These are phyloP conservation scores for Falciphora oryzae DNA, from an alignment of 2,329 filamentous ascomycete genomes.

Conservation along the genomic window DNA sequence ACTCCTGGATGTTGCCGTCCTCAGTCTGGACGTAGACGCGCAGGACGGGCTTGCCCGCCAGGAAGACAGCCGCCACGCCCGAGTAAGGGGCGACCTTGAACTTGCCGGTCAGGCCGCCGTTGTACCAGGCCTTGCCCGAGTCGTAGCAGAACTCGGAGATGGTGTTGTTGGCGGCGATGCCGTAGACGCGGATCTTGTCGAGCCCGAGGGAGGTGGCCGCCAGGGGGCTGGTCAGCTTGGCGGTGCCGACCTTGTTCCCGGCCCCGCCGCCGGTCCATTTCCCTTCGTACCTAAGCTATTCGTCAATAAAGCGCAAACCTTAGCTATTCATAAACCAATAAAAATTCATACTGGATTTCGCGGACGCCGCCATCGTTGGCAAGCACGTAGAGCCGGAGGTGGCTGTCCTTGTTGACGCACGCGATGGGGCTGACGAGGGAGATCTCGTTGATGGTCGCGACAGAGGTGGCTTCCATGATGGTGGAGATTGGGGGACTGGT, in stretches of 20 bases:
- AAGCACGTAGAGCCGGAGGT: conserved; percentile 13
- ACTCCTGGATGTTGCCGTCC: conserved; percentile 7
- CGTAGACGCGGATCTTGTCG: conserved; percentile 12
- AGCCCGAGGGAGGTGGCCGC: conserved; percentile 12
- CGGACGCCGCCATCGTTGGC: conserved; percentile 13
- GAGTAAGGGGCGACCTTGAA: conserved; percentile 12
- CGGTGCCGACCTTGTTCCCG: conserved; percentile 9
- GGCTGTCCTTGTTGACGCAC: conserved; percentile 11
- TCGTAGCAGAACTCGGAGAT: conserved; percentile 9
- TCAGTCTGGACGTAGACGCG: conserved; percentile 13
- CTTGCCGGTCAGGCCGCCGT: conserved; percentile 8
- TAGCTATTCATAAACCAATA: too few relatives aligned
- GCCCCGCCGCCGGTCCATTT: conserved; percentile 6
- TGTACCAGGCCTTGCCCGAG: conserved; percentile 10
- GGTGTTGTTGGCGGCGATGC: conserved; percentile 7
- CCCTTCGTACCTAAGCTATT: too few relatives aligned
- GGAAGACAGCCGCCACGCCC: conserved; percentile 12
- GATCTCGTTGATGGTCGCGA: conserved; percentile 10
- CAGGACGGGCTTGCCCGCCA: conserved; percentile 5
- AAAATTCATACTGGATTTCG: conserved; percentile 12
- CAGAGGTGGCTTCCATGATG: neutral
- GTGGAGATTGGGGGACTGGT: too few relatives aligned
- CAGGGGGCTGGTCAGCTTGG: conserved; percentile 10
- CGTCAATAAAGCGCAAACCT: too few relatives aligned
- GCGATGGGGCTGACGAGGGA: conserved; percentile 11